Evolutionary conservation across 1,284 basidiomycete genomes (phyloP).

Genomic region (Exsudoporus floridanus): DNA sequence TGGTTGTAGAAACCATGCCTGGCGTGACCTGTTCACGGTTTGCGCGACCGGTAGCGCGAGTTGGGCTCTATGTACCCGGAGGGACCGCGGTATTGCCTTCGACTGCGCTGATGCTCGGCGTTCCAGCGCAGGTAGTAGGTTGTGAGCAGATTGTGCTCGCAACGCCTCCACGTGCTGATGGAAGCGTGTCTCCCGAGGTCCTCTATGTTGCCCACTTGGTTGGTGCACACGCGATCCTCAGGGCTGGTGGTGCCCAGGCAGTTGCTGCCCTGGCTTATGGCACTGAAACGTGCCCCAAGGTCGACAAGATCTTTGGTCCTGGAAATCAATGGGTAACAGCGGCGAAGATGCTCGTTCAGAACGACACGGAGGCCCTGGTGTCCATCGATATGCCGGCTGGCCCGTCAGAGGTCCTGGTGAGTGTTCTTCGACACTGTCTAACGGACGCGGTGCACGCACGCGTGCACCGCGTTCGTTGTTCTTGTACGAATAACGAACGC

Average conservation of each 20-base stretch:
- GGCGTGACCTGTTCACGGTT: conserved; percentile 96
- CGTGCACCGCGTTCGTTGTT: conserved; percentile 39
- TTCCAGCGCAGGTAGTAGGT: conserved; percentile 96
- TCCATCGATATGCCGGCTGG: conserved; percentile 99
- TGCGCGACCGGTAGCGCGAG: conserved; percentile 89
- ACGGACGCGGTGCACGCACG: conserved; percentile 16
- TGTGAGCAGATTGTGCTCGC: conserved; percentile 93
- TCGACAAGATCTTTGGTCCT: conserved; percentile 99
- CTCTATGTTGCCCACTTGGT: conserved; percentile 90
- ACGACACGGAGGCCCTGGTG: conserved; percentile 96
- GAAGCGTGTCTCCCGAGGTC: conserved; percentile 91
- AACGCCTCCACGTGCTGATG: conserved; percentile 90
- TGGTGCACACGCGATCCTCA: conserved; percentile 85
- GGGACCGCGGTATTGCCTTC: conserved; percentile 96
- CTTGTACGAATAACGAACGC: conserved; percentile 39
- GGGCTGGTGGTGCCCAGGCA: conserved; percentile 96
- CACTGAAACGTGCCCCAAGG: conserved; percentile 94
- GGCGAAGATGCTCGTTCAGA: conserved; percentile 98
- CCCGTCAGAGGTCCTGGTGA: conserved; percentile 92
- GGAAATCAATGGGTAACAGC: conserved; percentile 99
- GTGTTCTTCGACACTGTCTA: conserved; percentile 34
- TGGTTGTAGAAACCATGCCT: conserved; percentile 96
- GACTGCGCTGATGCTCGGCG: conserved; percentile 97
- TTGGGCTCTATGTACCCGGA: conserved; percentile 97
- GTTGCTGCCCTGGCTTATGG: conserved; percentile 98